phyloP scores from a whole-genome alignment of 2,329 filamentous ascomycete species.

The Verticillium nonalfalfae region DNA sequence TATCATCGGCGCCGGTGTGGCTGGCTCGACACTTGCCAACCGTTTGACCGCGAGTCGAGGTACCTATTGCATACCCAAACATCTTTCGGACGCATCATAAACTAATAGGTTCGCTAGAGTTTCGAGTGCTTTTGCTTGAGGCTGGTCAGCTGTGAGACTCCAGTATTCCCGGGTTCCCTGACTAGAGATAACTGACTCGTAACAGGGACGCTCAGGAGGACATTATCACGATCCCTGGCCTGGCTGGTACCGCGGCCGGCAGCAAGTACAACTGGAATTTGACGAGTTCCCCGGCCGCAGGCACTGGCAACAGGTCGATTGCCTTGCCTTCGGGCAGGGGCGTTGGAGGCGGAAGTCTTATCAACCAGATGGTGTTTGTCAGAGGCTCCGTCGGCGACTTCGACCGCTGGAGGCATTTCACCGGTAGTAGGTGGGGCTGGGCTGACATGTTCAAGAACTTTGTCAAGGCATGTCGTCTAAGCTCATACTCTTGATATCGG shows the following conservation, averaged over 20 bases:
- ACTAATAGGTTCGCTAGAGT: too few relatives aligned
- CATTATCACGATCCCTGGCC: conserved; percentile 1
- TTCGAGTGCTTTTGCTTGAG: too few relatives aligned
- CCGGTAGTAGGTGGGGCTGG: conserved; percentile 9
- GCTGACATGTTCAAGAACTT: neutral
- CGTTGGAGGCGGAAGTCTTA: neutral
- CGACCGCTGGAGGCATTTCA: neutral
- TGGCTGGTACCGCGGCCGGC: conserved; percentile 2
- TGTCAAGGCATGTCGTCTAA: neutral
- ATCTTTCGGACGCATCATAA: too few relatives aligned
- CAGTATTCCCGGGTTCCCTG: too few relatives aligned
- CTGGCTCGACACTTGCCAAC: too few relatives aligned
- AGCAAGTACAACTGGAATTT: conserved; percentile 30
- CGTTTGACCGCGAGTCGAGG: too few relatives aligned
- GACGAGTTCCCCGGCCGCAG: conserved; percentile 17
- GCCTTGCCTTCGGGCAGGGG: neutral
- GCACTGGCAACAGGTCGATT: neutral
- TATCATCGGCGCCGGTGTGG: too few relatives aligned
- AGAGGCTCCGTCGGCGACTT: neutral
- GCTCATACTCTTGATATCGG: too few relatives aligned
- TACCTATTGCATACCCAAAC: too few relatives aligned
- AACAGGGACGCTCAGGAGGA: conserved; percentile 5
- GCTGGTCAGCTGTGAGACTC: too few relatives aligned
- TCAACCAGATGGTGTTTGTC: neutral
- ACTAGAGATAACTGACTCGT: too few relatives aligned